Base-by-base conservation (phyloP, 345 rosid genomes). In the Eutrema japonicum region DNA sequence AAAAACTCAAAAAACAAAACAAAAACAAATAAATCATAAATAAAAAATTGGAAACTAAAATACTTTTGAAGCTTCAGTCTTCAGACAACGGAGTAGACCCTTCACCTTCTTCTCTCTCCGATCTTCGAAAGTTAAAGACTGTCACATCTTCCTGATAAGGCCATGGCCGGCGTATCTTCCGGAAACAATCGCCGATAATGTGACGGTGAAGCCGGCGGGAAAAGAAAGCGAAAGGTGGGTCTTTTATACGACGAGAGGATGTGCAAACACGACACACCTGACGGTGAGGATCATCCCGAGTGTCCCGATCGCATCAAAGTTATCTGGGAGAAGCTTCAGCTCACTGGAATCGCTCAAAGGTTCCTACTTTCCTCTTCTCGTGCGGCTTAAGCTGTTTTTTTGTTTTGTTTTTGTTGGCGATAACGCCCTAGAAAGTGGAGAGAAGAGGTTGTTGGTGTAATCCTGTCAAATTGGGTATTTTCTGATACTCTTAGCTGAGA, bases 211-310 rank as follows among this genome's bases (percentile, higher is more conserved):
- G 2, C 52, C 56, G 32, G 11, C 49, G 26, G 38, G 38, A 37
- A 47, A 30, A 41, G 53, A 1, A 78, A 64, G 52, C 82, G 89
- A 67, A 83, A 81, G 37, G 94, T 92, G 12, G 96, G 97, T 33
- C 64, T 92, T 50, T 9, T 84, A 14, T 92, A 88, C 83, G 96
- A 92, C 47, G 96, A 86, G 83, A 83, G 86, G 68, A 95, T 90
- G 97, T 87, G 97, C 60, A 86, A 79, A 36, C 99, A 95, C 73
- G 78, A 48, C 36, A 84, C 88, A 22, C 89, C 96, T 6, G 83
- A 87, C 66, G 89, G 79, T 8, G 91, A 83, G 16, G 42, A 62
- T 72, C 96, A 95, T 58, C 89, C 89, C 0, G 96, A 92, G 75
- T 83, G 86, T 79, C 96, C 96, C 62, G 66, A 83, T 72, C 97